A percentile compares a stretch with the other conserved stretches of the same genome.
These are phyloP conservation scores for Aspergillus sp. DNA, from an alignment of 2,329 filamentous ascomycete genomes.

Conservation along the genomic window DNA sequence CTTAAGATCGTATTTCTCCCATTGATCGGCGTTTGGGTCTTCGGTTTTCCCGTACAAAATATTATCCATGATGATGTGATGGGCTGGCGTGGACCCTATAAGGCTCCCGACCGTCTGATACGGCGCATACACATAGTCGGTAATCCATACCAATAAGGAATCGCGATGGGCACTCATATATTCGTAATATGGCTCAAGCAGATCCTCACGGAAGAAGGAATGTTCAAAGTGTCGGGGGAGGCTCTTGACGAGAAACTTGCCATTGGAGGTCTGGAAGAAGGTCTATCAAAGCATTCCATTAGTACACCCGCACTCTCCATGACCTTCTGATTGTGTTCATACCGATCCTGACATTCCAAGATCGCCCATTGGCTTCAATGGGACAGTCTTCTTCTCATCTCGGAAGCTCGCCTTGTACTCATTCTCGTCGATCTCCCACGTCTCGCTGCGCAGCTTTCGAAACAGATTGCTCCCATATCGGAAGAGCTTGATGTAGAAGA, in stretches of 20 bases:
- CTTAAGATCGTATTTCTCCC: slow-evolving; percentile 76
- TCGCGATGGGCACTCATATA: slow-evolving; percentile 63
- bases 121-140: slow-evolving; percentile 64
- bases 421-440: slow-evolving; percentile 57
- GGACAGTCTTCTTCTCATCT: slow-evolving; percentile 41
- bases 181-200: slow-evolving; percentile 64
- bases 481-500: slow-evolving; percentile 54
- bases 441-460: slow-evolving; percentile 51
- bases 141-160: slow-evolving; percentile 70
- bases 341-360: slow-evolving; percentile 73
- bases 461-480: slow-evolving; percentile 55
- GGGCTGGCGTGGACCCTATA: slow-evolving; percentile 63
- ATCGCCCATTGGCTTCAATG: slow-evolving; percentile 63
- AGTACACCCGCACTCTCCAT: neutral
- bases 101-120: slow-evolving; percentile 61
- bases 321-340: slow-evolving; percentile 9
- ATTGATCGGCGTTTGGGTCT: slow-evolving; percentile 49
- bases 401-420: slow-evolving; percentile 59
- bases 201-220: slow-evolving; percentile 67
- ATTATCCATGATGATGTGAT: slow-evolving; percentile 80
- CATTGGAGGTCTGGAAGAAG: slow-evolving; percentile 69
- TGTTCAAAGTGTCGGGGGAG: slow-evolving; percentile 70
- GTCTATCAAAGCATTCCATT: slow-evolving; percentile 46
- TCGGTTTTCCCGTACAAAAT: slow-evolving; percentile 63
- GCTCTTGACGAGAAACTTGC: slow-evolving; percentile 71